Evolutionary conservation across 78 protist genomes (phyloP), one percentile per base, ranked within the genome.

Genomic region (Isochrysis galbana): DNA sequence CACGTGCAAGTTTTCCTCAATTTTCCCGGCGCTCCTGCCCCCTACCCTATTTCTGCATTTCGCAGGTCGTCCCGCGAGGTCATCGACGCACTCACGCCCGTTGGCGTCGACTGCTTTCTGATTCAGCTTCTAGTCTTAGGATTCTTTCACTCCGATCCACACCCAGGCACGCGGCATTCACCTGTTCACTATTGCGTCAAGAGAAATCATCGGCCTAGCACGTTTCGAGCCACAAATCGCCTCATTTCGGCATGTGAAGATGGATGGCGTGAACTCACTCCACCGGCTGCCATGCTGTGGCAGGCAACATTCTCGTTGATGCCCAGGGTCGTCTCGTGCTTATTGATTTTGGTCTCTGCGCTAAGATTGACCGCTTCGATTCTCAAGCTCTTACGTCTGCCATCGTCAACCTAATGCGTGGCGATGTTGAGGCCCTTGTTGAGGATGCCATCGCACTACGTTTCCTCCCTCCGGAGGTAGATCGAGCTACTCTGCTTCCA

Each of bases 331-430:
- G 87, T 10, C 48, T 78, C 5, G 87, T 42, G n/a, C 51, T 78
- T 14, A 78, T 78, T 48, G 87, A 78, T 48, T 78, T 78, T 42
- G 87, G 87, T 0, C 51, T 78, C 1, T 78, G 87, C 51, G 87
- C 87, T 5, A 36, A 42, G 36, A 25, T 78, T 36, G 54, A 2
- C 47, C 39, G 34, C 5, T 21, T 42, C 36, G 87, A 78, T 34
- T 7, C 54, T 3, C 87, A 48, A 3, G 17, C 1, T 2, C 47
- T 78, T 34, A 25, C 54, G 26, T 39, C 87, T 32, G 87, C 87
- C 39, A 39, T 78, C 36, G 54, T 78, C 36, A 0, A 78, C 34
- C 17, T 42, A 48, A 39, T 78, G 54, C 54, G 51, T 34, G 46
- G 54, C 54, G 87, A 78, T 42, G 87, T 78, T 1, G 10, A 5